Evolutionary conservation across 306 rosid genomes (phyloP), one percentile per base, ranked within the genome.

Genomic region (Leucaena leucocephala): DNA sequence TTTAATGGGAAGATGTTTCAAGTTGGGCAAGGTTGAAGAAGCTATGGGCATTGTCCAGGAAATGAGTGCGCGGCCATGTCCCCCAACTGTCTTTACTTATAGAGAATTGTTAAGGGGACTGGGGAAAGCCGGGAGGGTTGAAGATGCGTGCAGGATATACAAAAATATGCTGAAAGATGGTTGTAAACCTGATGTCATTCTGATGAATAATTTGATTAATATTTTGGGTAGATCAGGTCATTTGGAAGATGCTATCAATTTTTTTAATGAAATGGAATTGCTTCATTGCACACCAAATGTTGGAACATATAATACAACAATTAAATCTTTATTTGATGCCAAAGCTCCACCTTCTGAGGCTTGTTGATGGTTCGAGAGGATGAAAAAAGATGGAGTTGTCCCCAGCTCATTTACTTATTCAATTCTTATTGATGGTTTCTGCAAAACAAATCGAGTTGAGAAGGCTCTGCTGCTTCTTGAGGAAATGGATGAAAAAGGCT

Each of bases 401-500:
- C 97, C 94, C 27, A 95, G 97, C 82, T 91, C 97, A 7, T 91
- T 87, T 82, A 95, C 97, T 33, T 92, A 89, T 85, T 93, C 98
- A 55, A 92, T 95, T 78, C 91, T 95, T 72, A 92, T 95, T 4
- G 98, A 95, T 71, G 97, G 98, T 74, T 91, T 88, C 71, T 95
- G 97, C 85, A 92, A 95, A 87, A 92, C 97, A 71, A 90, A 87
- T 78, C 85, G 90, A 86, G 88, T 95, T 64, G 97, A 95, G 86
- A 88, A 89, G 80, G 97, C 98, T 67, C 77, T 95, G 78, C 57
- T 95, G 84, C 97, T 95, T 88, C 97, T 92, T n/a, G 97, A 95
- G 72, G 97, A 92, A 84, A 95, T 95, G 98, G 98, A 92, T 68
- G 98, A 95, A 84, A 95, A 86, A 57, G 96, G 97, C 11, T 88